Base-by-base conservation (phyloP, 1,139 yeast species). In the Waltiozyma sp. region DNA sequence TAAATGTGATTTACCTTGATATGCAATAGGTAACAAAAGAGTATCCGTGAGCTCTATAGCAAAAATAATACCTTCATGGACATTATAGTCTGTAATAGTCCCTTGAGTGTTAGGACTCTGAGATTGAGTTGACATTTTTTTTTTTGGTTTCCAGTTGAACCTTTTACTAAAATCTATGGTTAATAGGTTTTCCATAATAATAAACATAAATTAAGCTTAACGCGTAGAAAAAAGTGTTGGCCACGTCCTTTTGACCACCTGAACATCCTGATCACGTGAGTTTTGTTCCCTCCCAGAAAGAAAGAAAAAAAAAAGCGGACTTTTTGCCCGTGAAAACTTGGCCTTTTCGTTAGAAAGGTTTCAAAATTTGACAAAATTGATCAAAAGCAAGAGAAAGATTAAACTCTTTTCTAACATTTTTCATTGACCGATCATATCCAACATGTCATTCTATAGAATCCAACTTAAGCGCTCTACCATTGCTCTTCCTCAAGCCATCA, bases 381-480 rank as follows among this genome's bases (percentile, higher is more conserved):
- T n/a, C n/a, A n/a, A n/a, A n/a, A n/a, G n/a, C n/a, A n/a, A n/a
- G n/a, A n/a, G n/a, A n/a, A n/a, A n/a, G n/a, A n/a, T n/a, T n/a
- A n/a, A n/a, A n/a, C n/a, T n/a, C n/a, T n/a, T 21, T 21, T 10
- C n/a, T 26, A 7, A 26, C 4, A 4, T 26, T 11, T 26, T 26
- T 14, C 34, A 6, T 4, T 31, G 4, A 4, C 34, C 16, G 4
- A 4, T n/a, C 34, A n/a, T 18, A 4, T n/a, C 34, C 16, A n/a
- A 26, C 11, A 64, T 64, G 68, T 63, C 59, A 10, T 72, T 58
- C 58, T 77, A 72, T 67, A 79, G 83, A 64, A 77, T 89, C 49
- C 80, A 88, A 19, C 89, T 87, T 56, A 66, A 73, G 43, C 75
- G 94, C 58, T 87, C 96, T 4, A 73, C 85, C 19, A 88, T 91